Base-by-base conservation (phyloP, 768 basidiomycete genomes). In the Sporobolomyces pararoseus region DNA sequence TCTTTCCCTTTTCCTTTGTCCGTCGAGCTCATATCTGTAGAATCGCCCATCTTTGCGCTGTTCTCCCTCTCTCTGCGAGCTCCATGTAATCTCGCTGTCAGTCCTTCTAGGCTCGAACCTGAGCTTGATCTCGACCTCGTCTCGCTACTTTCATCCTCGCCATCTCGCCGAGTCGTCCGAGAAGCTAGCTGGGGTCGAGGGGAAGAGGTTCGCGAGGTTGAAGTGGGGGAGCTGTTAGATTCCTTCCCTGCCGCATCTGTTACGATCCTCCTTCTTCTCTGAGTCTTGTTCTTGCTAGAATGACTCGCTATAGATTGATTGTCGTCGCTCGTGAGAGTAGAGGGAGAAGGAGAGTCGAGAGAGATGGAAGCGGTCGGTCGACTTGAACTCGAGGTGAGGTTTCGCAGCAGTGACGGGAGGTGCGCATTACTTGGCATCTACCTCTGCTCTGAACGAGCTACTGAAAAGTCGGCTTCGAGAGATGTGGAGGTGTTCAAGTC, bases 91-190 rank as follows among this genome's bases (percentile, higher is more conserved):
- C 68, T 34, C 17, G 21, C n/a, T 0, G 68, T 64, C 17, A 70
- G 47, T 0, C 68, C 68, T 14, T 70, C 68, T 16, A 70, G 42
- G 23, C 57, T 60, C 29, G 63, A 70, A 29, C 32, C 46, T 14
- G 58, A 59, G 25, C 58, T 52, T 21, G 66, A 54, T 5, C 52
- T 35, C n/a, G 31, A 39, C 44, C 42, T 55, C 53, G 53, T 10
- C 9, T 25, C 27, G 3, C 19, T 13, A 42, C 58, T 7, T 14
- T 16, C 29, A 5, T 46, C n/a, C 10, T n/a, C 4, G 4, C 32
- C 39, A 17, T 27, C 27, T 16, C 37, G 25, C 7, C 10, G 25
- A 23, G 27, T 47, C 39, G 39, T 42, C n/a, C n/a, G n/a, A n/a
- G n/a, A n/a, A n/a, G 23, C 39, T 14, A 25, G 21, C 25, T 29